phyloP scores from a whole-genome alignment of 305 asterid species.

The Fraxinus albicans region DNA sequence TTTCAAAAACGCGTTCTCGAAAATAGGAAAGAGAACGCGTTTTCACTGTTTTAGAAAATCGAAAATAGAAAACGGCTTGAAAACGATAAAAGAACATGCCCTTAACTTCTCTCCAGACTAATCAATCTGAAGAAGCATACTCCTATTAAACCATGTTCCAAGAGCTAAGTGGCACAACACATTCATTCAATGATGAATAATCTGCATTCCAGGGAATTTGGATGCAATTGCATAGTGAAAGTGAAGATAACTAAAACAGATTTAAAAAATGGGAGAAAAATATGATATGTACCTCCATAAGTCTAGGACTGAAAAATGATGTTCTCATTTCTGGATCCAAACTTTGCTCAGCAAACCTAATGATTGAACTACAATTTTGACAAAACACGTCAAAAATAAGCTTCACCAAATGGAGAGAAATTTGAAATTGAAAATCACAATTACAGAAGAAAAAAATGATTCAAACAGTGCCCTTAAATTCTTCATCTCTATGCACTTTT shows the following conservation, averaged over 20 bases:
- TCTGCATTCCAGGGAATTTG: not conserved
- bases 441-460: constrained; percentile 32
- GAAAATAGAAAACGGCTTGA: no score
- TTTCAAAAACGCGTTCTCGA: no score
- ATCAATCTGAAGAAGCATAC: not conserved
- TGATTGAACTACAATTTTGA: constrained; percentile 59
- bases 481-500: constrained; percentile 22
- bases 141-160: not conserved
- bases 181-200: not conserved
- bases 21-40: no score
- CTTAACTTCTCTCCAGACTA: not conserved
- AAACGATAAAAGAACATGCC: no score
- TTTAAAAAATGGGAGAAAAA: constrained; percentile 10
- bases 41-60: no score
- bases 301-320: constrained; percentile 89
- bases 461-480: constrained; percentile 39
- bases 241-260: constrained; percentile 8
- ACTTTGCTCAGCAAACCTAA: constrained; percentile 85
- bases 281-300: constrained; percentile 77
- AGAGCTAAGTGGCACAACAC: not conserved
- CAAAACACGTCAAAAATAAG: not conserved
- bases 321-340: constrained; percentile 79
- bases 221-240: not conserved
- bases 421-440: not conserved
- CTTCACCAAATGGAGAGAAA: not conserved